Percentiles rank a stretch among this genome's conserved stretches.
These are phyloP conservation scores for Coemansia furcata DNA, from an alignment of 192 early-diverging fungal genomes.

Conservation along the genomic window DNA sequence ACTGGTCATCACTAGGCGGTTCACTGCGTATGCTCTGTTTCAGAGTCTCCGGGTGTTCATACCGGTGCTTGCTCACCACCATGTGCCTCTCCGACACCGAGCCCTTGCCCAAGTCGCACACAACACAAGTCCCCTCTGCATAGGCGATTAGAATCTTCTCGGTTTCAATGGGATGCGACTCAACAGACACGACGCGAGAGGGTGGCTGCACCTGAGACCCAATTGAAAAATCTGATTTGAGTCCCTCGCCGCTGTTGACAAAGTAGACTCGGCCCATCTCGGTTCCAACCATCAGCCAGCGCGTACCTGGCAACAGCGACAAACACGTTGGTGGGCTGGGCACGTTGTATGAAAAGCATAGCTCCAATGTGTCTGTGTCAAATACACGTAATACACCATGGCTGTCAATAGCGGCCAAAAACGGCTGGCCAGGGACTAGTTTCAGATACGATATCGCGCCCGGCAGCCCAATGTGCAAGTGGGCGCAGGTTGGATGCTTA, in stretches of 20 bases:
- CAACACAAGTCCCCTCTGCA: constrained; percentile 24
- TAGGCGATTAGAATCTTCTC: constrained; percentile 46
- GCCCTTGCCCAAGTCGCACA: constrained; percentile 40
- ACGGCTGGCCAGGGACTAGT: constrained; percentile 19
- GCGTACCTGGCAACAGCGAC: constrained; percentile 28
- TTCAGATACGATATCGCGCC: constrained; percentile 18
- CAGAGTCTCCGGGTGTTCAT: constrained; percentile 16
- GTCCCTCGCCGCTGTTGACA: constrained; percentile 33
- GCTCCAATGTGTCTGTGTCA: constrained; percentile 23
- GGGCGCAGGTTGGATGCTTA: constrained; percentile 6
- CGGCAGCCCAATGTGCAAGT: neutral
- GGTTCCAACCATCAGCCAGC: constrained; percentile 45
- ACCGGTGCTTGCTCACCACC: constrained; percentile 20
- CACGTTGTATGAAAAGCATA: constrained; percentile 32
- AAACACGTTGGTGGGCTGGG: constrained; percentile 32
- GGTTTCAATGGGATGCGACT: constrained; percentile 32
- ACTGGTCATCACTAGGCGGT: neutral
- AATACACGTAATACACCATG: constrained; percentile 32
- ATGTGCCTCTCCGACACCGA: constrained; percentile 20
- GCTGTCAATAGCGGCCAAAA: constrained; percentile 23
- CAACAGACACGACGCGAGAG: constrained; percentile 25
- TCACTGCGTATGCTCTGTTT: neutral
- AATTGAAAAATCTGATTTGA: constrained; percentile 46
- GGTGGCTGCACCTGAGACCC: constrained; percentile 13
- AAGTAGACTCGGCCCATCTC: constrained; percentile 46